phyloP scores from a whole-genome alignment of 1,284 basidiomycete species.

The Trametes polyzona region DNA sequence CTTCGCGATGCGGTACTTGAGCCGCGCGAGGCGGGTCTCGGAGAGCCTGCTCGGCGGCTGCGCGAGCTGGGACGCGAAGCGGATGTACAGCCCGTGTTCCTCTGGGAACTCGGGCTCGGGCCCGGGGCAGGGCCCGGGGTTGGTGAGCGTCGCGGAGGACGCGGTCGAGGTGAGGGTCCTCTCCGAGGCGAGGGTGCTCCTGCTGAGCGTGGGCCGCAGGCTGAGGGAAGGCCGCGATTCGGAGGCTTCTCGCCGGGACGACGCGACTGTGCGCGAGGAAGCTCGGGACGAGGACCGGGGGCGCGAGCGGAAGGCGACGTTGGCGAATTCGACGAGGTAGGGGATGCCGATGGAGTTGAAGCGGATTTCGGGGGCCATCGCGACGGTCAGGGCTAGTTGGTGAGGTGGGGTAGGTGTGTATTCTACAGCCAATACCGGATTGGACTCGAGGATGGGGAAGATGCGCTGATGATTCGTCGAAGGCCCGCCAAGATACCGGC shows the following conservation, averaged over 20 bases:
- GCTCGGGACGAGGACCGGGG: slow-evolving; percentile 8
- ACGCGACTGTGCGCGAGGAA: background rate
- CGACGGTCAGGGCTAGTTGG: background rate
- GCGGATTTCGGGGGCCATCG: slow-evolving; percentile 41
- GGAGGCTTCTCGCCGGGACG: background rate
- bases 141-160: slow-evolving; percentile 32
- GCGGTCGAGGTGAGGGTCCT: slow-evolving; percentile 28
- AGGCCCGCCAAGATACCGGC: background rate
- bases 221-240: slow-evolving; percentile 12
- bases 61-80: slow-evolving; percentile 34
- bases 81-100: slow-evolving; percentile 43
- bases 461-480: slow-evolving; percentile 12
- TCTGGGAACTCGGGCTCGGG: slow-evolving; percentile 18
- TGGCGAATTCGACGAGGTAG: slow-evolving; percentile 47
- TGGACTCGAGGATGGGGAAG: slow-evolving; percentile 7
- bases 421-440: slow-evolving; percentile 31
- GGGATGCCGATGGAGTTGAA: slow-evolving; percentile 47
- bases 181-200: slow-evolving; percentile 25
- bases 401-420: background rate
- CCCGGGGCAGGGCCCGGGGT: background rate
- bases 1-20: slow-evolving; percentile 46
- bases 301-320: slow-evolving; percentile 43
- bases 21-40: slow-evolving; percentile 37
- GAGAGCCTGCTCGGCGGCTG: slow-evolving; percentile 34
- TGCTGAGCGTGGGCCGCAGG: slow-evolving; percentile 17